Evolutionary conservation across 495 filamentous ascomycete genomes (phyloP), one percentile per base, ranked within the genome.

Genomic region (Annulohypoxylon bovei): DNA sequence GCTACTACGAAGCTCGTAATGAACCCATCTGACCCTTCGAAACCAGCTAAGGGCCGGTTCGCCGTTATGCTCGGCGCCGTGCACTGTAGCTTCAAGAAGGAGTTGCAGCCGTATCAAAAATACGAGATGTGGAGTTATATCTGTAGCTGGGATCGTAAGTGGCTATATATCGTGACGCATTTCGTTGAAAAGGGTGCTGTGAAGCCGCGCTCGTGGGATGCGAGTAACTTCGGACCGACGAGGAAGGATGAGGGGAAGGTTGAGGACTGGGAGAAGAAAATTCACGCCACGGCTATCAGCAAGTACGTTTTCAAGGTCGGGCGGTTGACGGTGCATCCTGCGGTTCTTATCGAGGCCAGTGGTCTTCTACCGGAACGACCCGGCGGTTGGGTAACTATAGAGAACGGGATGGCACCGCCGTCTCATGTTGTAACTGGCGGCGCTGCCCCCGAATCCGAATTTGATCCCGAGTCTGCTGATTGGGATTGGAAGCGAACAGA

Each of bases 291-390:
- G 3, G 82, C 82, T 9, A 76, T 89, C 25, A 81, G 83, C 54
- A 85, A 87, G 68, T 89, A 89, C 72, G 87, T 88, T 3, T 78
- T 87, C 40, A 89, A 89, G 79, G 87, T 92, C 73, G 94, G 94
- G 0, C 82, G 95, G 16, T 80, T 94, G 68, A 99, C 95, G 6
- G 86, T 98, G 6, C 86, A 92, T 37, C 93, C 95, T 6, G 93
- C 95, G 77, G 81, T 91, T 30, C 84, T 95, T 11, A 81, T 98
- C 12, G 80, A 85, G 47, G 85, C 89, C 39, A 88, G 87, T 37
- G 87, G 88, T 8, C 79, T 97, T 74, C 80, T 98, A 18, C 91
- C 91, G 1, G 75, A 80, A 79, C 70, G 89, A 76, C 73, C 84
- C 64, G 77, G 77, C 56, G 78, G 88, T 75, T 81, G 85, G 85